phyloP scores from a whole-genome alignment of 2,329 filamentous ascomycete species.

The Hymenotorrendiella dingleyae region DNA sequence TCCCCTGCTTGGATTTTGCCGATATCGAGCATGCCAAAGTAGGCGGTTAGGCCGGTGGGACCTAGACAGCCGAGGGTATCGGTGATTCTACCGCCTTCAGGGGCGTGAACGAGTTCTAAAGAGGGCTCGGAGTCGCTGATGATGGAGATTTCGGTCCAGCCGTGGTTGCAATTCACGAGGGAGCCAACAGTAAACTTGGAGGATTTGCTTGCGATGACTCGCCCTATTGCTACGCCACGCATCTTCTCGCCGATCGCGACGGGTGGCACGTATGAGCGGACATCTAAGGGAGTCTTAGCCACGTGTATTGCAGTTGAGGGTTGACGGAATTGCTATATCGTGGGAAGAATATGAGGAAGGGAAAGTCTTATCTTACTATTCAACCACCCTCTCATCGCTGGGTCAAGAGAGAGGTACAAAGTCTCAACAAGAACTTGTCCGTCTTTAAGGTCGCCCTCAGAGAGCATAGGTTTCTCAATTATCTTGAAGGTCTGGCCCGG shows the following conservation, averaged over 20 bases:
- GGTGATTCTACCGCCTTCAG: conserved; percentile 39
- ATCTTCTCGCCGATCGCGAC: conserved; percentile 63
- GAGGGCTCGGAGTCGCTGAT: conserved; percentile 41
- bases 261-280: conserved; percentile 60
- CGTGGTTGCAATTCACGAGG: conserved; percentile 47
- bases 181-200: conserved; percentile 49
- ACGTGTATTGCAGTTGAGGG: background rate
- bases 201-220: conserved; percentile 56
- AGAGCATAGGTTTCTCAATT: conserved; percentile 42
- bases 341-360: background rate
- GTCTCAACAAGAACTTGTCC: conserved; percentile 57
- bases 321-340: background rate
- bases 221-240: conserved; percentile 56
- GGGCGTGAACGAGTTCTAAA: conserved; percentile 37
- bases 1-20: conserved; percentile 63
- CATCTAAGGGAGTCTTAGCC: conserved; percentile 26
- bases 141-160: conserved; percentile 64
- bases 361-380: conserved; percentile 39
- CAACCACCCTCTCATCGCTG: conserved; percentile 71
- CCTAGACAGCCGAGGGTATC: conserved; percentile 59
- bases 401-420: conserved; percentile 64
- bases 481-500: conserved; percentile 59
- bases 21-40: conserved; percentile 66
- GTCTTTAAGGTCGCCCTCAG: conserved; percentile 47
- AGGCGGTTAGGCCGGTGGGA: conserved; percentile 67